phyloP scores from a whole-genome alignment of 352 stramenopile species.

The Phytophthora constricta region DNA sequence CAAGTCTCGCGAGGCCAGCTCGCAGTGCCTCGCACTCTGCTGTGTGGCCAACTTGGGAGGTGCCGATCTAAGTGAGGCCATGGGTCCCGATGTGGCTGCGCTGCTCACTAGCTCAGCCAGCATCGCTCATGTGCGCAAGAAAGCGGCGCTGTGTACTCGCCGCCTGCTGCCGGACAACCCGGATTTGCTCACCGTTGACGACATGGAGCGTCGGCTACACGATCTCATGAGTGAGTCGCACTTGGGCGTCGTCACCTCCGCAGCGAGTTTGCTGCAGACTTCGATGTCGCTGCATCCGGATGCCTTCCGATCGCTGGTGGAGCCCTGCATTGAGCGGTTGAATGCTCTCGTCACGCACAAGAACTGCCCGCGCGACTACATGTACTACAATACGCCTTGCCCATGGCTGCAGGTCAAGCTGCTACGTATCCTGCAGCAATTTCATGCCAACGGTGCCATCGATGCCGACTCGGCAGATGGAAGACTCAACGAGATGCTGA shows the following conservation, averaged over 20 bases:
- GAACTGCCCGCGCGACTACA: slow-evolving; percentile 93
- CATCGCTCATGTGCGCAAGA: slow-evolving; percentile 96
- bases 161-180: slow-evolving; percentile 93
- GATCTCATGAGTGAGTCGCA: slow-evolving; percentile 93
- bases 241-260: slow-evolving; percentile 94
- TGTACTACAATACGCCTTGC: slow-evolving; percentile 97
- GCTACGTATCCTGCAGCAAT: slow-evolving; percentile 95
- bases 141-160: slow-evolving; percentile 95
- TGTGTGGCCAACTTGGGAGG: slow-evolving; percentile 97
- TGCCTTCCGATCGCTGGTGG: slow-evolving; percentile 93
- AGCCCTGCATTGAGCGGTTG: slow-evolving; percentile 93
- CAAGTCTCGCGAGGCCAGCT: slow-evolving; percentile 80
- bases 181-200: slow-evolving; percentile 89
- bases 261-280: slow-evolving; percentile 92
- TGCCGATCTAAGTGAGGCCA: slow-evolving; percentile 93
- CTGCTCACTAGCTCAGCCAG: slow-evolving; percentile 93
- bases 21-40: slow-evolving; percentile 95
- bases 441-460: slow-evolving; percentile 62
- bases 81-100: slow-evolving; percentile 94
- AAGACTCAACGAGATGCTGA: slow-evolving; percentile 73
- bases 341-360: slow-evolving; percentile 94
- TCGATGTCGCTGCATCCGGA: slow-evolving; percentile 89
- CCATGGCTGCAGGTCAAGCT: slow-evolving; percentile 96
- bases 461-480: slow-evolving; percentile 47
- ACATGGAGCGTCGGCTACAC: slow-evolving; percentile 67